Percentiles rank a stretch among this genome's conserved stretches.
Evolutionary conservation across 1,284 basidiomycete genomes (phyloP).

Genomic region (Cerioporus squamosus): DNA sequence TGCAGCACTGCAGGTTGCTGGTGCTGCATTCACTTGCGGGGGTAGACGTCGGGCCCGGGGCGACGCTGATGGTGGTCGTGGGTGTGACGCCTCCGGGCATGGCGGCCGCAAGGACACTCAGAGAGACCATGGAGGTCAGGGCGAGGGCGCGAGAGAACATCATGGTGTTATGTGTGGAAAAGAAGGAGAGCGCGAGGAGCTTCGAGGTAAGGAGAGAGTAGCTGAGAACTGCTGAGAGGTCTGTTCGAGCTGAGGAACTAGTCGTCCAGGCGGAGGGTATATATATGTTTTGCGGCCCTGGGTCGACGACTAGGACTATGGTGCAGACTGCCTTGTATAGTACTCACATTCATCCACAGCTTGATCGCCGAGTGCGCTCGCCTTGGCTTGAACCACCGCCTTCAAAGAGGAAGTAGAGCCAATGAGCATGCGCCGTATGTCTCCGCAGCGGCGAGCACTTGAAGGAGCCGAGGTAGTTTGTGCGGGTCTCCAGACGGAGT

Average conservation of each 20-base stretch:
- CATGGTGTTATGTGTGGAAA: background rate
- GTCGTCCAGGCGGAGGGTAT: background rate
- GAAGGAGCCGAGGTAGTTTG: too few relatives aligned
- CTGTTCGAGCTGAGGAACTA: slow-evolving; percentile 5
- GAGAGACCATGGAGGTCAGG: slow-evolving; percentile 25
- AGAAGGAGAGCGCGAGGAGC: background rate
- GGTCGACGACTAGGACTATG: too few relatives aligned
- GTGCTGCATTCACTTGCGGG: slow-evolving; percentile 29
- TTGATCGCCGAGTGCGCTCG: too few relatives aligned
- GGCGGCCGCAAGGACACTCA: slow-evolving; percentile 34
- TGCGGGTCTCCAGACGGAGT: too few relatives aligned
- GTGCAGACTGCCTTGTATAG: too few relatives aligned
- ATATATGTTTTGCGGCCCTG: background rate
- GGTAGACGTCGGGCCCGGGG: slow-evolving; percentile 16
- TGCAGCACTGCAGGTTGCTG: slow-evolving; percentile 37
- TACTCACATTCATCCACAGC: too few relatives aligned
- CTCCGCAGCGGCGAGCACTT: too few relatives aligned
- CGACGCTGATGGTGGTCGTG: slow-evolving; percentile 22
- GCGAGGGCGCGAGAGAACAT: slow-evolving; percentile 27
- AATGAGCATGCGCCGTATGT: background rate
- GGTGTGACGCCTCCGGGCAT: slow-evolving; percentile 23
- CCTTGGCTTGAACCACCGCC: too few relatives aligned
- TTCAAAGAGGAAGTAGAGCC: too few relatives aligned
- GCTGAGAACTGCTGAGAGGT: slow-evolving; percentile 20
- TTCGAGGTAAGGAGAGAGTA: background rate